Evolutionary conservation across 176 grass and related monocot species (phyloP), one percentile per base, ranked within the genome.

Genomic region (Lolium multiflorum): DNA sequence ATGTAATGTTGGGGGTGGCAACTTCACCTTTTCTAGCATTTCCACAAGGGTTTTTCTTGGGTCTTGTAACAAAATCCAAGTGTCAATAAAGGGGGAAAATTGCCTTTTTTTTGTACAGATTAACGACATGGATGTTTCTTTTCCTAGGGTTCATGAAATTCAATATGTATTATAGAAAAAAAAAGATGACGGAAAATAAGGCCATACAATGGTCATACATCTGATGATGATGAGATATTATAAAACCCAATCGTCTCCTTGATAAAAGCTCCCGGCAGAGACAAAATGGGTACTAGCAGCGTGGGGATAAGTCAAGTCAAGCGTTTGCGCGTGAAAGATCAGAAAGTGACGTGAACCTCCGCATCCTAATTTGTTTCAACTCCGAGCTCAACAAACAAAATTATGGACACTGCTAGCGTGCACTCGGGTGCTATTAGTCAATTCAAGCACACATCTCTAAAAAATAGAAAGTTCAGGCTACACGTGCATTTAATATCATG

Each of bases 61-160:
- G 89, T 87, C 66, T 7, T 87, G 85, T 91, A 91, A 35, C 31
- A 35, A 68, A 15, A 31, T 80, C 61, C 68, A 79, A 38, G 15
- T 76, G 48, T 9, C 9, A 70, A 80, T 91, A 76, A 90, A 87
- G 9, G 71, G 66, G 28, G 41, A 14, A 35, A 69, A 18, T 20
- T 56, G 12, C 81, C 70, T 58, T 89, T 43, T n/a, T n/a, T 85
- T 76, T 83, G 74, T 74, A 64, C 51, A 43, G 41, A 43, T 43
- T 43, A 43, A 43, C 7, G 41, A 43, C 4, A 43, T 7, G 41
- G 6, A 5, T 43, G 4, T 43, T 43, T 43, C 0, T 7, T 43
- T 43, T 43, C 41, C 41, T 43, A 43, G 41, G 41, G 6, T 7
- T 43, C 41, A 7, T 43, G 7, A 43, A 43, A 43, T 43, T 43